A percentile compares a stretch with the other conserved stretches of the same genome.
These are phyloP conservation scores for Claviceps capensis DNA, from an alignment of 2,329 filamentous ascomycete species.

Conservation along the genomic window DNA sequence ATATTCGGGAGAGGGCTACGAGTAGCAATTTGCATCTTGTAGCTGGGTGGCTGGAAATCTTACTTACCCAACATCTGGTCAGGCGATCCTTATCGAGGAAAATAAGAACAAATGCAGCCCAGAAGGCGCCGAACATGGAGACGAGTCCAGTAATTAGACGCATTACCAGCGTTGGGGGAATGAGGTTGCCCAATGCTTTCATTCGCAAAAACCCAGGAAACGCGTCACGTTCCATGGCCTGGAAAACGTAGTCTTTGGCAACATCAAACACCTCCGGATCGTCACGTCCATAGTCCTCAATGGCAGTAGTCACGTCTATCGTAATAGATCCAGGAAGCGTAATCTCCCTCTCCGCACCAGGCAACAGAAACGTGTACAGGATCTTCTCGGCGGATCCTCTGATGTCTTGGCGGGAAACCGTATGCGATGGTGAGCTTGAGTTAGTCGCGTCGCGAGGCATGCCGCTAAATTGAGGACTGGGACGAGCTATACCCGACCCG, in stretches of 20 bases:
- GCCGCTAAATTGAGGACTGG: slow-evolving; percentile 41
- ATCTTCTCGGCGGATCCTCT: slow-evolving; percentile 94
- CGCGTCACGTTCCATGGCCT: slow-evolving; percentile 99
- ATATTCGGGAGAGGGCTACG: slow-evolving; percentile 4
- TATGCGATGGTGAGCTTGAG: slow-evolving; percentile 71
- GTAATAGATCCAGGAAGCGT: slow-evolving; percentile 81
- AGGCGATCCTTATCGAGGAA: slow-evolving; percentile 66
- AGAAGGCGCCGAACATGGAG: slow-evolving; percentile 82
- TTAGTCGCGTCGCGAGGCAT: slow-evolving; percentile 52
- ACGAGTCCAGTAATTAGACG: slow-evolving; percentile 70
- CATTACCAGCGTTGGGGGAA: slow-evolving; percentile 78
- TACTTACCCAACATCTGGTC: slow-evolving; percentile 72
- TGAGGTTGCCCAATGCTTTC: slow-evolving; percentile 90
- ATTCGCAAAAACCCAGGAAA: slow-evolving; percentile 91
- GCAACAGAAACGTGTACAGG: slow-evolving; percentile 90
- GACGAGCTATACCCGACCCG: slow-evolving; percentile 30
- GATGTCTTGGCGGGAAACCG: slow-evolving; percentile 79
- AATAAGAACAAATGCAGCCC: slow-evolving; percentile 86
- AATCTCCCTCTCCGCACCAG: slow-evolving; percentile 93
- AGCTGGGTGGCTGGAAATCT: background rate
- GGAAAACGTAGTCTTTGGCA: slow-evolving; percentile 98
- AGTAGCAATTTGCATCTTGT: background rate
- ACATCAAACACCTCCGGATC: slow-evolving; percentile 96
- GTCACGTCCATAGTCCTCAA: slow-evolving; percentile 83
- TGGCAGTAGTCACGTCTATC: slow-evolving; percentile 69